Base-by-base conservation (phyloP, 2,329 filamentous ascomycete species). In the Cladosporium sp. region DNA sequence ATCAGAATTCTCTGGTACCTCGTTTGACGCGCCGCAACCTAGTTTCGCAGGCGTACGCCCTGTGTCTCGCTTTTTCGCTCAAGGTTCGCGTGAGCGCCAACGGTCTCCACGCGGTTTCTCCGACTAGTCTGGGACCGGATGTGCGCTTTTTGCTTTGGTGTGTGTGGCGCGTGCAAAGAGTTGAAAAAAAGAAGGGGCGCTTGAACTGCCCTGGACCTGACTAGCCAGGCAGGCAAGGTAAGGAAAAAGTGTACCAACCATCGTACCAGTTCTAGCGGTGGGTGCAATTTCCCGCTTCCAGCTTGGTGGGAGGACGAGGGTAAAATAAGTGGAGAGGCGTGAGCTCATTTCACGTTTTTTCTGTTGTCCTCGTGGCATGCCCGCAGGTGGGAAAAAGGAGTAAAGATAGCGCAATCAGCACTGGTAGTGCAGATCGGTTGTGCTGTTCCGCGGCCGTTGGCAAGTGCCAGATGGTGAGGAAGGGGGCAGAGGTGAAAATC, bases 321-420 rank as follows among this genome's bases (percentile, higher is more conserved):
- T 6, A 30, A 52, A 52, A 47, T 21, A 47, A 47, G 41, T 47
- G 41, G 41, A 21, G 41, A 47, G 8, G 41, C 8, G 41, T 55
- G 52, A 55, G 52, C 52, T 55, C 52, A 55, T 55, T 34, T 55
- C 52, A 55, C 52, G 52, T 55, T 55, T 44, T 59, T 18, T 41
- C 36, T 38, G 32, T 28, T 38, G 32, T 28, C 57, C 57, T 59
- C 57, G 57, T 59, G 57, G 57, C 36, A 59, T n/a, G 57, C 15
- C 18, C 15, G 38, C 38, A 44, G 52, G 41, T 5, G 12, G 51
- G 18, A 32, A 55, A 34, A 34, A 55, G 52, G 28, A 55, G 52
- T n/a, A 30, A 55, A 55, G 28, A 55, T 55, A 55, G 30, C 52
- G 30, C 52, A 30, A 55, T 34, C 28, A 55, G 52, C 26, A 55